Base-by-base conservation (phyloP, 768 basidiomycete species). In the Naganishia randhawae region DNA sequence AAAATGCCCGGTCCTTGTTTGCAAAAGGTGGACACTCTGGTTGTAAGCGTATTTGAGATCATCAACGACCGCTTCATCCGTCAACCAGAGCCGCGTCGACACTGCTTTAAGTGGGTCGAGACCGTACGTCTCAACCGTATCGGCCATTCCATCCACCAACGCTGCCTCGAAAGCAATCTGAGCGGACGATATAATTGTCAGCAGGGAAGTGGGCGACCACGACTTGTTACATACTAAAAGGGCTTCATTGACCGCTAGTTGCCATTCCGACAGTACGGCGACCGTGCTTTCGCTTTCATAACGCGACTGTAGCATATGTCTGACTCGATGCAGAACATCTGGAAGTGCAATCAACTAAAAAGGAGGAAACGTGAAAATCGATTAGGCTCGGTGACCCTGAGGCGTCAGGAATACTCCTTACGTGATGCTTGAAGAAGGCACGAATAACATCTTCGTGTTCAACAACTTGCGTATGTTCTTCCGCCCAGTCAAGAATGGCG, bases 71-170 rank as follows among this genome's bases (percentile, higher is more conserved):
- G 13, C 53, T 42, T 54, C 66, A 42, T 53, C 66, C 35, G 66
- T 67, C 33, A 67, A 31, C 66, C 66, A 67, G 29, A 67, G 50
- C 25, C 53, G 52, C 22, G 66, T 67, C n/a, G 53, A 42, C 22
- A 54, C 66, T 1, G 51, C 17, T 14, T 45, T 41, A 27, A 41
- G 31, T 13, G 29, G 52, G 14, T 31, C 41, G 14, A 67, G n/a
- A n/a, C 52, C 54, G 35, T 61, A 61, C 9, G 7, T 39, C 27
- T 61, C 37, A 25, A 61, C 41, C 10, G 35, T 61, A 5, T 61
- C 57, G 57, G 57, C 57, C 57, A 61, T 41, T 11, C 37, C 57
- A 10, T 61, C 37, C 16, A 61, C 37, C 57, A 61, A 29, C 22
- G 57, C 35, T 41, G 57, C 57, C 37, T 61, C 57, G 37, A 41